Evolutionary conservation across 495 filamentous ascomycete genomes (phyloP), one percentile per base, ranked within the genome.

Genomic region (Cercophora newfieldiana): DNA sequence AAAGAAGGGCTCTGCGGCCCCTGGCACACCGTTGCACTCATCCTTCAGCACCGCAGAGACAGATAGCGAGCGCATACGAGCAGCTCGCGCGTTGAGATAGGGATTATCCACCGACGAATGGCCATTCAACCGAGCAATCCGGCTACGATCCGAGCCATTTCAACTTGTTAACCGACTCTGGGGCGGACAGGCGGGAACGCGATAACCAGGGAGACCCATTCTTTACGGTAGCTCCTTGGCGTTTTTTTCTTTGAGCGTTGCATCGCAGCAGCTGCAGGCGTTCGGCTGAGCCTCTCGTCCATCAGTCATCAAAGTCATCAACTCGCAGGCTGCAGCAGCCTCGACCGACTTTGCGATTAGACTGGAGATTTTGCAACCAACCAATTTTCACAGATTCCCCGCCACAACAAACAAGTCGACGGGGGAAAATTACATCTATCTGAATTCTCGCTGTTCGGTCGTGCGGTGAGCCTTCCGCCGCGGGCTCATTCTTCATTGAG

Each of bases 171-270:
- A 14, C 37, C 37, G 37, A 44, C 37, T 44, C 37, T 16, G 37
- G 24, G 29, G 29, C n/a, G n/a, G n/a, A n/a, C n/a, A 14, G 29
- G n/a, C 55, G 55, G 55, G 16, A 58, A 2, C 29, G 26, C 51
- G 22, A 26, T 16, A 22, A 22, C 51, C 51, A 26, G 29, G 12
- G 12, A 30, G 29, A 21, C 55, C 29, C 18, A 19, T 58, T 30
- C 22, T 8, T 8, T 26, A 8, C 19, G 5, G 55, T 29, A 28
- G 12, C 26, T n/a, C 29, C 55, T 58, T 58, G 55, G 55, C 55
- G 29, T 58, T 55, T 53, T 55, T 53, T 55, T 55, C 51, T 55
- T 26, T 55, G 51, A 55, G 10, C 22, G 26, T 28, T 55, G 51
- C 26, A 28, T 28, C 51, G 26, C 51, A 53, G 7, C 19, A 25